phyloP scores from a whole-genome alignment of 495 filamentous ascomycete species.

The Neurospora sp. region DNA sequence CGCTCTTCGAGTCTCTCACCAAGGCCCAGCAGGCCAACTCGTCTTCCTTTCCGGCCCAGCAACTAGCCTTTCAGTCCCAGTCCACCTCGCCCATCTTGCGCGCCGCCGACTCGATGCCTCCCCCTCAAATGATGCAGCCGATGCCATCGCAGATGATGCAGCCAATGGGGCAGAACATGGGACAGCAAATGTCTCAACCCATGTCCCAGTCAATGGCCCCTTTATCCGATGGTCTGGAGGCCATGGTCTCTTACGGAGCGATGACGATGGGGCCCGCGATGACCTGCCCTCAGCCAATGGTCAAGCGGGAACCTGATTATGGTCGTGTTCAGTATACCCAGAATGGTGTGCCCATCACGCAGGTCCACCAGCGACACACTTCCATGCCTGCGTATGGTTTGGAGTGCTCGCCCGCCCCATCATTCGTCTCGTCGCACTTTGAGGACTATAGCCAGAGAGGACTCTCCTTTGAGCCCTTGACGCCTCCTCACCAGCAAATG shows the following conservation, averaged over 20 bases:
- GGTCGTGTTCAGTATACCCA: conserved; percentile 72
- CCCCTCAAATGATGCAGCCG: conserved; percentile 57
- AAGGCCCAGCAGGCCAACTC: conserved; percentile 98
- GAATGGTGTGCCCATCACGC: conserved; percentile 73
- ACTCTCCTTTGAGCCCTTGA: conserved; percentile 91
- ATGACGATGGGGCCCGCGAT: conserved; percentile 52
- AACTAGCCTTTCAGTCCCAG: conserved; percentile 67
- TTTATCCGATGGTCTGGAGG: conserved; percentile 68
- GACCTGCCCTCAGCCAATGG: conserved; percentile 53
- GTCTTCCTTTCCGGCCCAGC: conserved; percentile 81
- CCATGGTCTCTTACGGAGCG: conserved; percentile 62
- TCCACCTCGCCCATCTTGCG: conserved; percentile 80
- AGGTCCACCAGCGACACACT: conserved; percentile 79
- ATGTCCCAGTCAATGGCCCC: conserved; percentile 53
- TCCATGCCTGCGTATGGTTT: conserved; percentile 91
- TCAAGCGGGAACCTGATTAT: conserved; percentile 78
- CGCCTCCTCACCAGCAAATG: conserved; percentile 81
- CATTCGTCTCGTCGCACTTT: conserved; percentile 91
- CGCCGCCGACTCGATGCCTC: conserved; percentile 64
- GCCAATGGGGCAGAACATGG: conserved; percentile 58
- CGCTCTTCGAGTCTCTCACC: conserved; percentile 97
- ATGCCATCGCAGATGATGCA: conserved; percentile 64
- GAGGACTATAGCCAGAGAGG: conserved; percentile 97
- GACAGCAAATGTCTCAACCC: conserved; percentile 72
- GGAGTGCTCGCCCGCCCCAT: conserved; percentile 96